Percentiles rank a stretch among this genome's conserved stretches.
Evolutionary conservation across 768 basidiomycete genomes (phyloP).

Genomic region (Imleria badia): DNA sequence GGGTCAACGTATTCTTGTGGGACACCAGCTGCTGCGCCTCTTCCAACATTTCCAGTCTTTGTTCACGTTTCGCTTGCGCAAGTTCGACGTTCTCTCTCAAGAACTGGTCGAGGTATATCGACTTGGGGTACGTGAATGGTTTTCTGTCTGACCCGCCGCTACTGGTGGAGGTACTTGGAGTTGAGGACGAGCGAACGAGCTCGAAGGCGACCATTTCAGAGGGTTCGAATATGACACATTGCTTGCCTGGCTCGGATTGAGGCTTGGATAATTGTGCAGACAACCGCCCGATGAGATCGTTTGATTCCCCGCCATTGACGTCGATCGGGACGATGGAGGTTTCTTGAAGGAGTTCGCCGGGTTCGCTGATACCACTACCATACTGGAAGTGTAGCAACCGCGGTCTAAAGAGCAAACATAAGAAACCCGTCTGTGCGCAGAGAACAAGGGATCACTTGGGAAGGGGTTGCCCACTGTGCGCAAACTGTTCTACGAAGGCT

Average conservation of each 20-base stretch:
- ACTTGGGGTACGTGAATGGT: slow-evolving; percentile 59
- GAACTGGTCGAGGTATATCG: slow-evolving; percentile 73
- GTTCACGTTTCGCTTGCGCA: slow-evolving; percentile 35
- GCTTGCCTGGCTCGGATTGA: slow-evolving; percentile 32
- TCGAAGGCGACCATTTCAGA: slow-evolving; percentile 67
- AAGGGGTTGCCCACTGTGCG: slow-evolving; percentile 31
- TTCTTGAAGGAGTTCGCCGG: slow-evolving; percentile 30
- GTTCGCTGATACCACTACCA: slow-evolving; percentile 41
- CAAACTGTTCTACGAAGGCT: slow-evolving; percentile 39
- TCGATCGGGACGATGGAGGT: slow-evolving; percentile 55
- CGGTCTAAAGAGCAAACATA: slow-evolving; percentile 16
- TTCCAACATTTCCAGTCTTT: slow-evolving; percentile 40
- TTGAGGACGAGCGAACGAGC: slow-evolving; percentile 32
- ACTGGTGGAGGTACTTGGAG: slow-evolving; percentile 6
- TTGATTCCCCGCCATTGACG: slow-evolving; percentile 41
- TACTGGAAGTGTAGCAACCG: slow-evolving; percentile 59
- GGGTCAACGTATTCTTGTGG: slow-evolving; percentile 48
- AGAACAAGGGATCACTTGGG: slow-evolving; percentile 28
- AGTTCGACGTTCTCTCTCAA: slow-evolving; percentile 54
- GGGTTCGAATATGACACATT: slow-evolving; percentile 60
- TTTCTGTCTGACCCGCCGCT: slow-evolving; percentile 28
- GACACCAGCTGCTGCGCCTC: slow-evolving; percentile 48
- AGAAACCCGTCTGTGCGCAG: not conserved
- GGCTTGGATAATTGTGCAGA: slow-evolving; percentile 35
- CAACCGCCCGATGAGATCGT: slow-evolving; percentile 58